These are phyloP conservation scores for Hypoxylon sp. DNA, from an alignment of 2,329 filamentous ascomycete genomes.

Conservation along the genomic window DNA sequence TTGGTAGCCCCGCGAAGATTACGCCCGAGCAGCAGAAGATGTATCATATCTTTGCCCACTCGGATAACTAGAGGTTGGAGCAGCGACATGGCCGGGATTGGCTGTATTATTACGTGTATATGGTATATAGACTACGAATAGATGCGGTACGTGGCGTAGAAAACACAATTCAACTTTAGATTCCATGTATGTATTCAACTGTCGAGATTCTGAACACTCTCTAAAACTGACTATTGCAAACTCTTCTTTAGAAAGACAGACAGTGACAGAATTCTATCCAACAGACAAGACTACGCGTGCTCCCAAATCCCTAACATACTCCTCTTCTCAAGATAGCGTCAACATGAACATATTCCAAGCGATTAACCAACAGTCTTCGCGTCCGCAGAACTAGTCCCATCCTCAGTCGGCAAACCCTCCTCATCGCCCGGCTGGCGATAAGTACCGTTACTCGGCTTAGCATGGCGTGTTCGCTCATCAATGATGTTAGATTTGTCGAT, in stretches of 20 bases:
- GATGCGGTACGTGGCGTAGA: no score
- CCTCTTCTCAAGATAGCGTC: no score
- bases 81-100: neutral
- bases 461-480: constrained; percentile 53
- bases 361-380: constrained; percentile 5
- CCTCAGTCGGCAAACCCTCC: constrained; percentile 46
- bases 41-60: constrained; percentile 43
- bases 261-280: no score
- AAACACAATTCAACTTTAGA: no score
- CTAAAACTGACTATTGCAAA: no score
- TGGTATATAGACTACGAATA: neutral
- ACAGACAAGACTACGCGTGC: no score
- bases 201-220: no score
- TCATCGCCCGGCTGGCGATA: constrained; percentile 56
- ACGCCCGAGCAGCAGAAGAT: constrained; percentile 45
- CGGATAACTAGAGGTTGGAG: neutral
- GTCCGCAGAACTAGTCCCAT: constrained; percentile 43
- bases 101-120: constrained; percentile 3
- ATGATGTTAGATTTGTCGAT: constrained; percentile 57
- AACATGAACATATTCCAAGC: neutral
- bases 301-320: no score
- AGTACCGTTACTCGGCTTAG: constrained; percentile 43
- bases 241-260: no score
- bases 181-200: no score
- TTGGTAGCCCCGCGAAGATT: constrained; percentile 73